Percentiles rank a stretch among this genome's conserved stretches.
Conservation (phyloP, 108 stramenopile genomes). For the Mediolabrus comicus region DNA sequence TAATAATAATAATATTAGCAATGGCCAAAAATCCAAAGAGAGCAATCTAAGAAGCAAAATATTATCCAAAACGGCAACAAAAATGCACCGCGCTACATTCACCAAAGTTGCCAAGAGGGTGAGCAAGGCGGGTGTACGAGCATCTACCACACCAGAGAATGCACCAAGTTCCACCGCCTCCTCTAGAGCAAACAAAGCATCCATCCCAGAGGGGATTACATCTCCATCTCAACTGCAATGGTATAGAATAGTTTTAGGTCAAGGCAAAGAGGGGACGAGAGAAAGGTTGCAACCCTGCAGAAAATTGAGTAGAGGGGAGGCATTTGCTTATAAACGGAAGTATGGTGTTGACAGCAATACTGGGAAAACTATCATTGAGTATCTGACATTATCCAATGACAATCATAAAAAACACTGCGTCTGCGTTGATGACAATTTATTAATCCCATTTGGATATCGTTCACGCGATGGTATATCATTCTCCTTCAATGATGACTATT, state of each 20-base stretch:
- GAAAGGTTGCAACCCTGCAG: slow-evolving; percentile 10
- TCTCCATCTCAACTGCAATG: slow-evolving; percentile 29
- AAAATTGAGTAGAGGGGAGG: slow-evolving; percentile 10
- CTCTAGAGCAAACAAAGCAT: not conserved
- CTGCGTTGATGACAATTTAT: not conserved
- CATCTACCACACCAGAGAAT: not conserved
- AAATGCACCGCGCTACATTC: not conserved
- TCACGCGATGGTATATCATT: not conserved
- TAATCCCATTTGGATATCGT: not conserved
- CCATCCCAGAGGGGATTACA: slow-evolving; percentile 13
- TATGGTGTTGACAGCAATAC: not conserved
- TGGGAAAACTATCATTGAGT: slow-evolving; percentile 8
- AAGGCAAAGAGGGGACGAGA: not conserved
- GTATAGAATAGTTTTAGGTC: slow-evolving; percentile 4
- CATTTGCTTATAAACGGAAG: not conserved
- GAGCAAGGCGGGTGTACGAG: not conserved
- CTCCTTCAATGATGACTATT: not conserved
- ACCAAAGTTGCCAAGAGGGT: not conserved
- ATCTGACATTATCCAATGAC: slow-evolving; percentile 2
- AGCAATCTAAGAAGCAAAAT: slow-evolving; percentile 4
- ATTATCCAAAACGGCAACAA: not conserved
- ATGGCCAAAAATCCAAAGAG: not conserved
- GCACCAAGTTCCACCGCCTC: not conserved
- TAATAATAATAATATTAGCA: too few species aligned
- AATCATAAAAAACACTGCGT: not conserved